Evolutionary conservation across 805 yeast genomes (phyloP), one percentile per base, ranked within the genome.

Genomic region (Lipomyces starkeyi): DNA sequence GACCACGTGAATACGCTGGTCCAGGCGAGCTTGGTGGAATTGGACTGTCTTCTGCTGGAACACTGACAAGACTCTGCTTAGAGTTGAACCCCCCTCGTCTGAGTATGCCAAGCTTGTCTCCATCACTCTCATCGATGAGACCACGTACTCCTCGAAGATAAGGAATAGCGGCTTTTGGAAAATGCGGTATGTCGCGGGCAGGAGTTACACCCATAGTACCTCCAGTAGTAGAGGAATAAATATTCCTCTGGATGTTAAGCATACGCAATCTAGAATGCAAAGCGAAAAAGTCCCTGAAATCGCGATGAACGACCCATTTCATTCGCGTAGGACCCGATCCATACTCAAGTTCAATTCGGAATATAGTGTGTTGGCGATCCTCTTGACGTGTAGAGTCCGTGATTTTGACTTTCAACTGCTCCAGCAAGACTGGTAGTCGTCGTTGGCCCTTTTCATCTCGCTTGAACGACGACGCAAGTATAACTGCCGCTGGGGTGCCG

Each of bases 321-420:
- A 93, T 80, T 63, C 93, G 80, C 65, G 88, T 86, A 5, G 87
- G 85, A 1, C 97, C 97, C 40, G 93, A 86, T 6, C 98, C 99
- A 75, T 95, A 95, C 76, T 93, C 97, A 58, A 95, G 81, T 60
- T 89, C 91, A n/a, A 95, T 80, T 67, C 85, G 82, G 73, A 85
- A 90, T 63, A 82, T 84, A 65, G 78, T 77, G 60, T 80, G 81
- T 78, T 78, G 62, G 73, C 81, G 65, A 71, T 87, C 88, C 17
- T 71, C 71, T 17, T 71, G 64, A 2, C 71, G 71, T 25, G 71
- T 63, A 17, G 69, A 66, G 13, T 76, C 73, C 55, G 84, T 78
- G 3, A 95, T 83, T 56, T 84, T 83, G 55, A 93, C 82, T 5
- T 91, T 89, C 29, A 95, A 75, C 77, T 93, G 85, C 20, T 91